Evolutionary conservation across 2,329 filamentous ascomycete genomes (phyloP).

Genomic region (Fusarium compactum): DNA sequence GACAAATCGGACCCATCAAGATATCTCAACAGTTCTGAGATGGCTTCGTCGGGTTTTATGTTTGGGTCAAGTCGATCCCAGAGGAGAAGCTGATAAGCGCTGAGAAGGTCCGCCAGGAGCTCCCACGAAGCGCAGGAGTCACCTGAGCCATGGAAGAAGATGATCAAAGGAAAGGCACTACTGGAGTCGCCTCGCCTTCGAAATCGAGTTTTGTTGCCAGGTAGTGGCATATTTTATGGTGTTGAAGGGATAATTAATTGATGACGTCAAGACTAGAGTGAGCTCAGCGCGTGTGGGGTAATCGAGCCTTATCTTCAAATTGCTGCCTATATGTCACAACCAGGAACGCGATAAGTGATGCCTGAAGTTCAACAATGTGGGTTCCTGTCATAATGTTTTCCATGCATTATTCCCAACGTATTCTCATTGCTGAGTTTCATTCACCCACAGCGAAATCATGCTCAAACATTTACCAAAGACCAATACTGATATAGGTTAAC

Average conservation of each 20-base stretch:
- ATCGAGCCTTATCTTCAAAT: neutral
- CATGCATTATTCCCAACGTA: too few species aligned
- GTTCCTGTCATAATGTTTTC: too few species aligned
- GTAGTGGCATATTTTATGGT: neutral
- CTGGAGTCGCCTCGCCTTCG: neutral
- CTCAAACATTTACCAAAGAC: neutral
- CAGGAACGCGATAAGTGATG: neutral
- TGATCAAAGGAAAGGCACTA: slow-evolving; percentile 18
- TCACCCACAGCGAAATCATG: neutral
- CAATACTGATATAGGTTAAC: neutral
- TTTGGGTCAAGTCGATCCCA: slow-evolving; percentile 26
- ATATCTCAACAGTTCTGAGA: neutral
- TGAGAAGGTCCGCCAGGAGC: slow-evolving; percentile 14
- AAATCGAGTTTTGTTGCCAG: neutral
- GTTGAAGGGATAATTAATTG: neutral
- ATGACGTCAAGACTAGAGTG: neutral
- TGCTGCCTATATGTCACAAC: neutral
- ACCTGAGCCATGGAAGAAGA: slow-evolving; percentile 42
- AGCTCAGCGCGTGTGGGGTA: neutral
- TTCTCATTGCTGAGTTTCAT: too few species aligned
- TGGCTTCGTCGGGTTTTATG: neutral
- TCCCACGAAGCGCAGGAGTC: slow-evolving; percentile 38
- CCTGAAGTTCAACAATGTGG: neutral
- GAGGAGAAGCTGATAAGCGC: slow-evolving; percentile 21
- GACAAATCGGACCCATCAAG: neutral